Percentiles rank a stretch among this genome's conserved stretches.
Evolutionary conservation across 2,329 filamentous ascomycete species (phyloP).

Genomic region (Talaromyces sp.): DNA sequence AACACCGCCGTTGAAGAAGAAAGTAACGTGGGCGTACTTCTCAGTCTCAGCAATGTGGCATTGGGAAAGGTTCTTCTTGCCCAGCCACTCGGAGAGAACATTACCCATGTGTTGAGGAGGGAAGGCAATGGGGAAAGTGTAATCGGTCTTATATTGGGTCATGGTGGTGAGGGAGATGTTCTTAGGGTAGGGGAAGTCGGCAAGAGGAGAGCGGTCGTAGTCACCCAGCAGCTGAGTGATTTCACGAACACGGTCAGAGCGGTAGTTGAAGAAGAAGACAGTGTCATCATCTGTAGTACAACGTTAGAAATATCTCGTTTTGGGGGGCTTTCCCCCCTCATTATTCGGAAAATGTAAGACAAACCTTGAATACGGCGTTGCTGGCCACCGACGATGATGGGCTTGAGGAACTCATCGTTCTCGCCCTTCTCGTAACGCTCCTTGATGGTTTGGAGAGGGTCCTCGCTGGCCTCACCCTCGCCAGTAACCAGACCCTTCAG

Average conservation of each 20-base stretch:
- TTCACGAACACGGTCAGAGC: conserved; percentile 94
- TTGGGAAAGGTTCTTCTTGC: conserved; percentile 86
- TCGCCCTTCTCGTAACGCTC: conserved; percentile 85
- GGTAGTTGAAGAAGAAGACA: conserved; percentile 99
- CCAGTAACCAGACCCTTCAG: conserved; percentile 83
- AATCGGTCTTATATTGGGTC: conserved; percentile 97
- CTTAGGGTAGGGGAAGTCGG: conserved; percentile 93
- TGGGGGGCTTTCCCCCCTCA: neutral
- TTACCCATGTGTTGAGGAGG: conserved; percentile 95
- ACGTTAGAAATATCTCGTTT: conserved; percentile 19
- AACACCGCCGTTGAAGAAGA: conserved; percentile 99
- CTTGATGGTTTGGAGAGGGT: conserved; percentile 84
- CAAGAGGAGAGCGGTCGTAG: conserved; percentile 84
- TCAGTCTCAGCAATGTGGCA: conserved; percentile 98
- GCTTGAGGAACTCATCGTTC: conserved; percentile 97
- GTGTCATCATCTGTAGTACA: conserved; percentile 73
- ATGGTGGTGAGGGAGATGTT: conserved; percentile 88
- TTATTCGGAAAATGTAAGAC: conserved; percentile 19
- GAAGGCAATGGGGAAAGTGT: conserved; percentile 89
- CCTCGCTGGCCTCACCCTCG: conserved; percentile 81
- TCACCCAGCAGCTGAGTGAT: conserved; percentile 92
- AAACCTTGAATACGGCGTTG: conserved; percentile 81
- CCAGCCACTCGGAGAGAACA: conserved; percentile 95
- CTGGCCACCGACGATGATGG: conserved; percentile 89
- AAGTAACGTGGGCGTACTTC: conserved; percentile 99